phyloP scores from a whole-genome alignment of 805 yeast genomes.

The Metschnikowia aberdeeniae region DNA sequence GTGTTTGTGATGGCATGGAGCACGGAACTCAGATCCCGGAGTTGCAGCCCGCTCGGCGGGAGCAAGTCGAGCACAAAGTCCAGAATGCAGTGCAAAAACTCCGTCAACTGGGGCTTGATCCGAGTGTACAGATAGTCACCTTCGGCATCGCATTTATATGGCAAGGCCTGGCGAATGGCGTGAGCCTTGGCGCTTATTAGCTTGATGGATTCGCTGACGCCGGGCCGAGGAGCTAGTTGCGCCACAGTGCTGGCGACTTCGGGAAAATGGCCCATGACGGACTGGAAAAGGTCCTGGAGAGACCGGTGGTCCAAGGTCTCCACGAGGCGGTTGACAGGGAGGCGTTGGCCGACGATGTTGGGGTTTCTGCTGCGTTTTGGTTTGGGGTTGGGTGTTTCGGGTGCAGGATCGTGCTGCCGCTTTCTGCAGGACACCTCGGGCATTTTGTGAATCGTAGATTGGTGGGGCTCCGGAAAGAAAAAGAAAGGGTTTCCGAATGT shows the following conservation, averaged over 20 bases:
- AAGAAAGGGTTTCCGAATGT: too few species aligned
- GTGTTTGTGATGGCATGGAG: slow-evolving; percentile 58
- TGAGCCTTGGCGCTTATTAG: slow-evolving; percentile 46
- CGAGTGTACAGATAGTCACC: slow-evolving; percentile 76
- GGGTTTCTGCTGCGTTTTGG: slow-evolving; percentile 37
- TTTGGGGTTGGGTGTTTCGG: neutral
- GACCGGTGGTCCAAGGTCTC: slow-evolving; percentile 62
- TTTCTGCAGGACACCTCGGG: too few species aligned
- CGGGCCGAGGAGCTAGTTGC: slow-evolving; percentile 54
- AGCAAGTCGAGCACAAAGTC: slow-evolving; percentile 71
- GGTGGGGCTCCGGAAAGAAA: too few species aligned
- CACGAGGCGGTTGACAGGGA: slow-evolving; percentile 61
- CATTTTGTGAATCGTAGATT: too few species aligned
- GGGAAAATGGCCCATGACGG: slow-evolving; percentile 58
- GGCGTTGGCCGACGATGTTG: slow-evolving; percentile 50
- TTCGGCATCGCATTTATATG: slow-evolving; percentile 68
- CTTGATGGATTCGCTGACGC: slow-evolving; percentile 47
- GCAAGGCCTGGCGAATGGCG: slow-evolving; percentile 48
- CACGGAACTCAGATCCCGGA: slow-evolving; percentile 53
- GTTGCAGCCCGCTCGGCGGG: slow-evolving; percentile 63
- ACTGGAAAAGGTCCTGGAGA: slow-evolving; percentile 48
- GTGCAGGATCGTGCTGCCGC: too few species aligned
- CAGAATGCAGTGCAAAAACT: slow-evolving; percentile 64
- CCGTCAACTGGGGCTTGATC: slow-evolving; percentile 62
- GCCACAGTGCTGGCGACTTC: slow-evolving; percentile 51